Evolutionary conservation across 208 protist species (phyloP).

Genomic region (Leptomonas seymouri): DNA sequence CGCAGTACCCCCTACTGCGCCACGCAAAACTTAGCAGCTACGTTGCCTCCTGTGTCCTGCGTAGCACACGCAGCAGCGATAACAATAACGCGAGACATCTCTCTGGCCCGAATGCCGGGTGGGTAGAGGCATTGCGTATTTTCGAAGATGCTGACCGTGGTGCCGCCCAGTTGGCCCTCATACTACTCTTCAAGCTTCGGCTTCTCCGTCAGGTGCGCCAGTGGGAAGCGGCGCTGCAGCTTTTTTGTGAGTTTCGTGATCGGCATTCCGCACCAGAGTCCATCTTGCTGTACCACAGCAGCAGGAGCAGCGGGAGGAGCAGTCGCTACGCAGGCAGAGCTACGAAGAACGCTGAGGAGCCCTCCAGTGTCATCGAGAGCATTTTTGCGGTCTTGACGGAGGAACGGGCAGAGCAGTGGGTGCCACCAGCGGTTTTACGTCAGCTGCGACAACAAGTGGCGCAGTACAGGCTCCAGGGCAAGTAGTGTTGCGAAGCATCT

Average conservation of each 20-base stretch:
- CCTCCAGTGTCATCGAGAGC: slow-evolving; percentile 7
- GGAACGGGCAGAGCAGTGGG: slow-evolving; percentile 30
- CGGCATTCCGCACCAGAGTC: background rate
- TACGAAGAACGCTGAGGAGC: background rate
- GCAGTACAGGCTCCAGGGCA: background rate
- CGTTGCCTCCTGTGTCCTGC: slow-evolving; percentile 54
- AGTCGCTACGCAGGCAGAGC: background rate
- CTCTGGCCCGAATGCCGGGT: background rate
- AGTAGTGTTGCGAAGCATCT: background rate
- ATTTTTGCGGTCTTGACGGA: slow-evolving; percentile 21
- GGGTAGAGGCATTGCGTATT: slow-evolving; percentile 31
- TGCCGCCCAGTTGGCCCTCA: slow-evolving; percentile 28
- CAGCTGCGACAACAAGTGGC: slow-evolving; percentile 5
- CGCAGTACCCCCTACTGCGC: slow-evolving; percentile 28
- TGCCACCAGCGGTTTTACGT: slow-evolving; percentile 6
- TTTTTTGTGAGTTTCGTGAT: slow-evolving; percentile 13
- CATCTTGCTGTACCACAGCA: too few species aligned
- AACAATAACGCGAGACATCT: background rate
- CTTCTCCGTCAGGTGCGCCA: slow-evolving; percentile 36
- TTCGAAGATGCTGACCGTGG: slow-evolving; percentile 26
- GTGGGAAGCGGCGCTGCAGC: slow-evolving; percentile 29
- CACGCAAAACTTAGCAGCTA: slow-evolving; percentile 69
- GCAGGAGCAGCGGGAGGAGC: background rate
- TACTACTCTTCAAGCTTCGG: slow-evolving; percentile 54
- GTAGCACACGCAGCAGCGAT: background rate